These are phyloP conservation scores for Begonia masoniana DNA, from an alignment of 306 rosid genomes.

Conservation along the genomic window DNA sequence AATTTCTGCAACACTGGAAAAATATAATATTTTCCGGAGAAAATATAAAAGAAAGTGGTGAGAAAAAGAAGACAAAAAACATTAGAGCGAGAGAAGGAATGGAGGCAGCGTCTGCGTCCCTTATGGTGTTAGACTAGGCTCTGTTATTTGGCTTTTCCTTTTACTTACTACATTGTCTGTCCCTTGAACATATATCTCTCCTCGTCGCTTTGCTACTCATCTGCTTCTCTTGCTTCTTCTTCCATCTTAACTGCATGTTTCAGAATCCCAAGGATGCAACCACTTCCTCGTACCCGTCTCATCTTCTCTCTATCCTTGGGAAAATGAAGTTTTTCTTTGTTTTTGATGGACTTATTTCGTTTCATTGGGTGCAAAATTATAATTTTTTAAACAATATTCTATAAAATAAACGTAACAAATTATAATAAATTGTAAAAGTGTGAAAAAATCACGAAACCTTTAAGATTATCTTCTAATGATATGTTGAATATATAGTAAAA, in stretches of 20 bases:
- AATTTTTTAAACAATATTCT: too few relatives aligned
- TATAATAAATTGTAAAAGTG: too few relatives aligned
- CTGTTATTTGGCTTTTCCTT: neutral
- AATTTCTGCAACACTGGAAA: too few relatives aligned
- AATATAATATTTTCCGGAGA: too few relatives aligned
- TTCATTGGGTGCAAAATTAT: slow-evolving; percentile 20
- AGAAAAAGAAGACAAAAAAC: neutral
- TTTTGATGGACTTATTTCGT: slow-evolving; percentile 5
- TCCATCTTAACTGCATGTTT: slow-evolving; percentile 28
- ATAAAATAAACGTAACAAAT: too few relatives aligned
- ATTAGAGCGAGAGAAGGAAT: slow-evolving; percentile 2
- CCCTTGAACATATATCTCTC: slow-evolving; percentile 5
- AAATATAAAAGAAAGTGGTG: neutral
- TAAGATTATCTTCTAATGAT: too few relatives aligned
- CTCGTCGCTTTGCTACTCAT: slow-evolving; percentile 13
- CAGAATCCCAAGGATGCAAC: slow-evolving; percentile 17
- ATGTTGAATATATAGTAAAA: too few relatives aligned
- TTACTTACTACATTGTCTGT: slow-evolving; percentile 12
- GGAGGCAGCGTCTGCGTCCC: neutral
- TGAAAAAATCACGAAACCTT: too few relatives aligned
- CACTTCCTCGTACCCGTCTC: neutral
- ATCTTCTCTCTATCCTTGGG: slow-evolving; percentile 12
- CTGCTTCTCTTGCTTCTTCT: slow-evolving; percentile 10
- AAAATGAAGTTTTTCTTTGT: too few relatives aligned
- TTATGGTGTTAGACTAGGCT: slow-evolving; percentile 8